Conservation (phyloP, 441 rosid species). For the Croton setiger region DNA sequence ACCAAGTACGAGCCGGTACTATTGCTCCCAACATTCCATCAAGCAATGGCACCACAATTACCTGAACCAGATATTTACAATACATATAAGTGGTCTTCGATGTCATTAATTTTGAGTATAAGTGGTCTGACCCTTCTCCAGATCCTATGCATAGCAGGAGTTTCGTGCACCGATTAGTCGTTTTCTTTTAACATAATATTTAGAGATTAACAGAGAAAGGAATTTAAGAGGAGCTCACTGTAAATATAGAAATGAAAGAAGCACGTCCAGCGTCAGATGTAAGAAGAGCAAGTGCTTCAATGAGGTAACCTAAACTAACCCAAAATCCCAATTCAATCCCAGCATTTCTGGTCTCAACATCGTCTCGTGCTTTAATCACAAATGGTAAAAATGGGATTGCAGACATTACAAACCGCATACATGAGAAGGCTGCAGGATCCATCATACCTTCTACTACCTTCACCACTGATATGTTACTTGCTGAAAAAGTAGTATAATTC, state of each 20-base stretch:
- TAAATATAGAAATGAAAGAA: slow-evolving; percentile 53
- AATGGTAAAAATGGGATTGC: slow-evolving; percentile 54
- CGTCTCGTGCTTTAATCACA: slow-evolving; percentile 36
- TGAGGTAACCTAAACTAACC: slow-evolving; percentile 58
- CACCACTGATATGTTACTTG: slow-evolving; percentile 50
- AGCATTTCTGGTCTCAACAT: slow-evolving; percentile 44
- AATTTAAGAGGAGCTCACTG: slow-evolving; percentile 29
- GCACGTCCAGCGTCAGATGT: slow-evolving; percentile 72
- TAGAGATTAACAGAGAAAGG: slow-evolving; percentile 17
- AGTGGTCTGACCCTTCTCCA: too few relatives aligned
- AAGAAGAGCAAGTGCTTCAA: slow-evolving; percentile 50
- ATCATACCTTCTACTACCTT: slow-evolving; percentile 48
- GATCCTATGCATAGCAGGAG: too few relatives aligned
- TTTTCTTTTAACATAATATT: too few relatives aligned
- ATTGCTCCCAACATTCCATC: slow-evolving; percentile 67
- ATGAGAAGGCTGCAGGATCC: slow-evolving; percentile 50
- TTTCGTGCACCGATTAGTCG: too few relatives aligned
- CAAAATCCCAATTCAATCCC: slow-evolving; percentile 68
- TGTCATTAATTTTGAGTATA: too few relatives aligned
- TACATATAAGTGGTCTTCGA: too few relatives aligned
- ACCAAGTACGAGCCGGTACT: slow-evolving; percentile 56
- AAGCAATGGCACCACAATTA: slow-evolving; percentile 66
- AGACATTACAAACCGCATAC: slow-evolving; percentile 42
- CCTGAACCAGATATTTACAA: slow-evolving; percentile 35
- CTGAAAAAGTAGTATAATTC: slow-evolving; percentile 27